A percentile compares a stretch with the other conserved stretches of the same genome.
Evolutionary conservation across 1,139 yeast species (phyloP).

Genomic region (Kurtzmaniella quercitrusa): DNA sequence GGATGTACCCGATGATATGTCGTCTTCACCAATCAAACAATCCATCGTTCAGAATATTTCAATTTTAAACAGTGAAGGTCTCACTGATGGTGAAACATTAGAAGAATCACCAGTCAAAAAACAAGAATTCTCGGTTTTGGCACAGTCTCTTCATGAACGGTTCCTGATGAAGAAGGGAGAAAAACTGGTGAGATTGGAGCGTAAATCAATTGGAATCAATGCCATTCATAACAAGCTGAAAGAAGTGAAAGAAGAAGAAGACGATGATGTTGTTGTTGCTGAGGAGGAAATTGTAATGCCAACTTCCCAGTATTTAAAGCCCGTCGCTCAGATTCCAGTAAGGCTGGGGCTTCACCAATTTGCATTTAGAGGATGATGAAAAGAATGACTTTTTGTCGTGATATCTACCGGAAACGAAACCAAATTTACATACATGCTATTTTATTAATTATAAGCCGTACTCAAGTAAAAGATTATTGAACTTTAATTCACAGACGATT

Average conservation of each 20-base stretch:
- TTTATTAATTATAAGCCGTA: too few relatives aligned
- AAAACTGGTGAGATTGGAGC: background rate
- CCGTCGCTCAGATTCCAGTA: background rate
- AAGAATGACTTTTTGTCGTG: too few relatives aligned
- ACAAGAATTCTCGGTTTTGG: constrained; percentile 11
- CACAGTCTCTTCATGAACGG: constrained; percentile 22
- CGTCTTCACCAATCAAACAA: constrained; percentile 16
- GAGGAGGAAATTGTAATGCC: constrained; percentile 10
- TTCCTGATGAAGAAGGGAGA: constrained; percentile 19
- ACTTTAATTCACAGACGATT: too few relatives aligned
- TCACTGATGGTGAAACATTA: constrained; percentile 28
- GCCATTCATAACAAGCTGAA: background rate
- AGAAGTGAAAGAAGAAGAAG: constrained; percentile 1
- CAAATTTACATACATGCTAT: too few relatives aligned
- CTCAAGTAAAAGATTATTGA: too few relatives aligned
- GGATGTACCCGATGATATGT: constrained; percentile 31
- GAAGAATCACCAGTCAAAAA: constrained; percentile 42
- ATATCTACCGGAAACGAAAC: too few relatives aligned
- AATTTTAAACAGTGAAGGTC: background rate
- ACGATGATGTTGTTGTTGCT: constrained; percentile 11
- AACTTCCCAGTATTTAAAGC: background rate
- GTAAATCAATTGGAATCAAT: background rate
- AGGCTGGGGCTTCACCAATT: constrained; percentile 12
- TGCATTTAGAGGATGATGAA: constrained; percentile 18
- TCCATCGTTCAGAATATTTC: background rate